Evolutionary conservation across 2,329 filamentous ascomycete species (phyloP).

Genomic region (Penicillium sp.): DNA sequence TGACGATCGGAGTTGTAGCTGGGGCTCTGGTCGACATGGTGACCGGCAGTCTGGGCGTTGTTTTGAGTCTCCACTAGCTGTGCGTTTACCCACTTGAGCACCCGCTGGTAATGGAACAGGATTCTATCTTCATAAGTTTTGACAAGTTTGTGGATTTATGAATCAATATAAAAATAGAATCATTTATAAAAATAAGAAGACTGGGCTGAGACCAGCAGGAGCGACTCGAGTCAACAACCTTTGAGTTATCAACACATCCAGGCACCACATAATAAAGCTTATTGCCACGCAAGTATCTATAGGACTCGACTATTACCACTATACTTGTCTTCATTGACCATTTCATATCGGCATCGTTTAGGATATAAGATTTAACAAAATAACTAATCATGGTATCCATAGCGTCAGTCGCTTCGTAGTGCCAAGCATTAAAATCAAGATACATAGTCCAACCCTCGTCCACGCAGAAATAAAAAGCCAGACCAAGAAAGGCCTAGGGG

Average conservation of each 20-base stretch:
- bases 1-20: slow-evolving; percentile 22
- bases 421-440: slow-evolving; percentile 21
- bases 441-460: slow-evolving; percentile 6
- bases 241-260: neutral
- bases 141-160: neutral
- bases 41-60: slow-evolving; percentile 27
- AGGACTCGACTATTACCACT: neutral
- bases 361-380: neutral
- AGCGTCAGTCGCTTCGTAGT: slow-evolving; percentile 28
- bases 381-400: slow-evolving; percentile 29
- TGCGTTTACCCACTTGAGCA: slow-evolving; percentile 15
- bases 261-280: neutral
- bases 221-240: neutral
- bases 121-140: slow-evolving; percentile 5
- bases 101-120: slow-evolving; percentile 16
- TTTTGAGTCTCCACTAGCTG: slow-evolving; percentile 28
- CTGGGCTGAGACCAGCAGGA: neutral
- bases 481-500: neutral
- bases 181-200: neutral
- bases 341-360: neutral
- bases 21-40: slow-evolving; percentile 34
- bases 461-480: neutral
- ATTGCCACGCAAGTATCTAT: neutral
- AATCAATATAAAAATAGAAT: neutral
- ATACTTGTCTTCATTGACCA: neutral